Base-by-base conservation (phyloP, 148 eudicot genomes). In the Fagopyrum tataricum region DNA sequence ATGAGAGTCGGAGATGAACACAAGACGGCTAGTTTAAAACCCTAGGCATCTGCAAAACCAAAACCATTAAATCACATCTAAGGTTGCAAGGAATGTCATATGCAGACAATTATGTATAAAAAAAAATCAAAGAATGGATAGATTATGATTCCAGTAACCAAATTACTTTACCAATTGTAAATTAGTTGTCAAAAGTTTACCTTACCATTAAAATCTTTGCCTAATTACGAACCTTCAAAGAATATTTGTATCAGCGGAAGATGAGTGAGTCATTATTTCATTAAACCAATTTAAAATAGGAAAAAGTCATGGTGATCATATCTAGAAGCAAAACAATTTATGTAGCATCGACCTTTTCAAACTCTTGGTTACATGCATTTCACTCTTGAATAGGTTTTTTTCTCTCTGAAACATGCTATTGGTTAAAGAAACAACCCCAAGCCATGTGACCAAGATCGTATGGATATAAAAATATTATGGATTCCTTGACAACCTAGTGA, bases 181-280 rank as follows among this genome's bases (percentile, higher is more conserved):
- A n/a, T n/a, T n/a, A n/a, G n/a, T n/a, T n/a, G n/a, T n/a, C n/a
- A n/a, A n/a, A n/a, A n/a, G n/a, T n/a, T n/a, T n/a, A n/a, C n/a
- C n/a, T n/a, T n/a, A n/a, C n/a, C n/a, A n/a, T n/a, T n/a, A n/a
- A n/a, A n/a, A n/a, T n/a, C n/a, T n/a, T n/a, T n/a, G n/a, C n/a
- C n/a, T n/a, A n/a, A n/a, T n/a, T 78, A 44, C 88, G 90, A 77
- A 77, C 96, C 98, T 94, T 84, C 73, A 82, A 67, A 76, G 39
- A 70, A 72, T 20, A 59, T 10, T 24, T 69, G 42, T 9, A 62
- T 62, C 18, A 17, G 13, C 12, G n/a, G 71, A 39, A 40, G 20
- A 67, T 67, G 47, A 69, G 51, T 43, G 49, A 39, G 39, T 49
- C n/a, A 10, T 18, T 18, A 69, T 69, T 44, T 7, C 5, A 69